Base-by-base conservation (phyloP, 2,329 filamentous ascomycete species). In the Grosmannia clavigera region DNA sequence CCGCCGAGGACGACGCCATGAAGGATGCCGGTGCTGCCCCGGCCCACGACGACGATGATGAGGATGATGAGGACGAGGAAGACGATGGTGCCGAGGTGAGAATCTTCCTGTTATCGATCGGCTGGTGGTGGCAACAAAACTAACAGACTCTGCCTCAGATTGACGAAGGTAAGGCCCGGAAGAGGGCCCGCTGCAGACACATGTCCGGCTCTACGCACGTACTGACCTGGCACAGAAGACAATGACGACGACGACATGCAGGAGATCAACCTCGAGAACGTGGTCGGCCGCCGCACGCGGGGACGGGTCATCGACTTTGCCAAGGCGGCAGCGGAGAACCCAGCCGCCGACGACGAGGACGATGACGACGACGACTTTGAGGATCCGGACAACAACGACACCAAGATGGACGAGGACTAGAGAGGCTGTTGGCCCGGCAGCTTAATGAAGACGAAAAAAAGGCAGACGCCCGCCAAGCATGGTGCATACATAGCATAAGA, bases 281-380 rank as follows among this genome's bases (percentile, higher is more conserved):
- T 97, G 72, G 85, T 97, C 70, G 86, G 86, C 64, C 83, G 86
- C 68, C 92, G 94, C 74, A 97, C 92, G 64, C 92, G 92, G 70
- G 92, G 92, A 70, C 89, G 90, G 74, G 81, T 85, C 70, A 96
- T 97, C 72, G 90, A 97, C 80, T 97, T 90, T 75, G 87, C 88
- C 69, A 91, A 95, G 78, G 92, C 92, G 25, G 90, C 90, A 31
- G 81, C 88, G 74, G 85, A 95, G 73, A 82, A 88, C 67, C 84
- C 82, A 55, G 82, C 79, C 64, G 82, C 84, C n/a, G 85, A 88
- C 9, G 88, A 92, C 5, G 88, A 90, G 16, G 86, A 92, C 35
- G 90, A 91, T 53, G 88, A 94, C 0, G 87, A 84, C 54, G 83
- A 82, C 66, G 77, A 85, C 81, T 71, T 79, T 40, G 80, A 81